phyloP scores from a whole-genome alignment of 306 rosid species.

The Bauhinia variegata region DNA sequence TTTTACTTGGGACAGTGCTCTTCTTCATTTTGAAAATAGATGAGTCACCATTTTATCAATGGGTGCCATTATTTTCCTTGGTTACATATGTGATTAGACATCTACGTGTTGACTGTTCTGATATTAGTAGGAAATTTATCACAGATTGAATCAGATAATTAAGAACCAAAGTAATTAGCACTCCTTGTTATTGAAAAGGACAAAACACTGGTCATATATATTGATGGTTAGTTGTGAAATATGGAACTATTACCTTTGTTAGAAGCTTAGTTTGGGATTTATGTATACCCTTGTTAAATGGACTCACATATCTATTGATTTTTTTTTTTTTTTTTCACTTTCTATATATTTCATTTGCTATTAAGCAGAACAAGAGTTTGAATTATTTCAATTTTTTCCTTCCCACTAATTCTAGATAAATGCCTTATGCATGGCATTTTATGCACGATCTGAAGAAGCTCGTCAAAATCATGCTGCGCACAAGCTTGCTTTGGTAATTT shows the following conservation, averaged over 20 bases:
- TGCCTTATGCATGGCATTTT: constrained; percentile 92
- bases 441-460: constrained; percentile 96
- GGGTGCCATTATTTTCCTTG: constrained; percentile 17
- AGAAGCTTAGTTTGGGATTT: constrained; percentile 21
- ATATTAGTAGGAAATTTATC: constrained; percentile 16
- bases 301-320: constrained; percentile 8
- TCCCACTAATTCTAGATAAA: constrained; percentile 67
- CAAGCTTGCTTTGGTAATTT: constrained; percentile 79
- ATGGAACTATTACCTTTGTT: constrained; percentile 21
- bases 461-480: constrained; percentile 86
- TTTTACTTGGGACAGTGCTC: constrained; percentile 7
- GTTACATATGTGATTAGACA: constrained; percentile 5
- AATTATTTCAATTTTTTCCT: constrained; percentile 25
- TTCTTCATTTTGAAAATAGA: constrained; percentile 17
- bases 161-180: constrained; percentile 20
- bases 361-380: constrained; percentile 23
- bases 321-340: constrained; percentile 18
- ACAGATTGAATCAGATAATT: constrained; percentile 28
- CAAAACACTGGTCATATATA: constrained; percentile 18
- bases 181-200: constrained; percentile 19
- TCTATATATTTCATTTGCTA: constrained; percentile 19
- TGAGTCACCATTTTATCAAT: constrained; percentile 10
- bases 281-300: not conserved
- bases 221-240: constrained; percentile 25
- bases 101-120: constrained; percentile 8